Base-by-base conservation (phyloP, 2,329 filamentous ascomycete genomes). In the Epichloe bromicola region DNA sequence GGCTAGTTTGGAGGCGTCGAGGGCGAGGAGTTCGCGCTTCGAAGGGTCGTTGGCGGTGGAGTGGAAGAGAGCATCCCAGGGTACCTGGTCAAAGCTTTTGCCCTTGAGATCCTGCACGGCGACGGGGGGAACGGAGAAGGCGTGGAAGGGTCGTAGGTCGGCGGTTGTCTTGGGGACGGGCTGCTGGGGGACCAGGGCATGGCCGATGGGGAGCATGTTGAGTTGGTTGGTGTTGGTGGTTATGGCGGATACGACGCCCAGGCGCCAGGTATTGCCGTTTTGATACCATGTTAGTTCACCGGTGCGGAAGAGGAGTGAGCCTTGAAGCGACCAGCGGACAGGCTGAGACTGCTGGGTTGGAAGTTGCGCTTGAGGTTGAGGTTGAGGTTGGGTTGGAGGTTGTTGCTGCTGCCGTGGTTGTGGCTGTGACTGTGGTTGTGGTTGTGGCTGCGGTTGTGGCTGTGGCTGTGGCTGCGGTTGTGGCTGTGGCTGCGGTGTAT, bases 251-350 rank as follows among this genome's bases (percentile, higher is more conserved):
- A 76, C 67, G 47, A 76, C 61, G 5, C 74, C 74, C 0, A 77
- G 63, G 36, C 74, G 70, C 71, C 74, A 76, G 1, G 70, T 69
- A 20, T 63, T 66, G 6, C 66, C 65, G 23, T 72, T 72, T 54
- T 71, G 68, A 52, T 67, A 76, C 74, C 74, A 77, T 5, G 76
- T 71, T 15, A 75, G 62, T 54, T 77, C 74, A 39, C 74, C 74
- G 1, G 65, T 61, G 48, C 73, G 69, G 55, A 75, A 77, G 8
- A 76, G 60, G 3, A 65, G 55, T 15, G 64, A 56, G 52, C 62
- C 56, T 52, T 67, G 63, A 37, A 70, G 54, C 17, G 59, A 57
- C 67, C 67, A 70, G 34, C 53, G 52, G 23, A 58, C 48, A 10
- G 47, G 41, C 20, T 52, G 56, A 23, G 54, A 50, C 26, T 56